These are phyloP conservation scores for Dicorynia guianensis DNA, from an alignment of 306 rosid species.

Conservation along the genomic window DNA sequence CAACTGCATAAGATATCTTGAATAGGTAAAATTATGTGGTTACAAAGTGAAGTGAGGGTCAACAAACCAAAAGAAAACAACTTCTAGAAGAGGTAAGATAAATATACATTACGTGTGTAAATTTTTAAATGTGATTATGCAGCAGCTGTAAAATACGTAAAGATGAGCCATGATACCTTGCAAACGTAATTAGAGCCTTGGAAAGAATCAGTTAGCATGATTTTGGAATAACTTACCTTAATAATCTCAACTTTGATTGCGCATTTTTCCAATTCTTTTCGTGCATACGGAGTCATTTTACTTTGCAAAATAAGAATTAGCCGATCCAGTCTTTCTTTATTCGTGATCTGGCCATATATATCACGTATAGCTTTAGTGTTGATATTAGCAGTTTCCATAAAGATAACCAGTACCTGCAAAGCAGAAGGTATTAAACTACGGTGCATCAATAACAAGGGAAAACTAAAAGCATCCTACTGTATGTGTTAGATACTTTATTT, in stretches of 20 bases:
- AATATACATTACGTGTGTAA: background rate
- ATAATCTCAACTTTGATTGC: conserved; percentile 53
- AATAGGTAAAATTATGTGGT: background rate
- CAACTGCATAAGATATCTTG: background rate
- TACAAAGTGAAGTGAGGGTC: background rate
- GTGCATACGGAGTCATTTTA: conserved; percentile 47
- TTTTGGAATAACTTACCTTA: conserved; percentile 40
- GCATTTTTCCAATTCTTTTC: conserved; percentile 33
- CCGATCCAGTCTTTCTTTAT: conserved; percentile 34
- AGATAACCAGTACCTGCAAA: conserved; percentile 55
- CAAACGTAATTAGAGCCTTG: too few species aligned
- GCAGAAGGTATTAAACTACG: conserved; percentile 1
- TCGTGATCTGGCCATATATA: conserved; percentile 33
- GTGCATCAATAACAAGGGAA: background rate
- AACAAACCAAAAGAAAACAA: conserved; percentile 3
- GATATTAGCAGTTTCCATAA: conserved; percentile 47
- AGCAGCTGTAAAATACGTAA: background rate
- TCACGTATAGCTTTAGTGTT: conserved; percentile 6
- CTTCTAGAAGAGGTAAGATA: background rate
- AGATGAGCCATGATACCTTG: background rate
- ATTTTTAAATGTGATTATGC: background rate
- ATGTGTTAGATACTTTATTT: background rate
- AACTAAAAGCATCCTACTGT: conserved; percentile 3
- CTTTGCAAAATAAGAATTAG: conserved; percentile 55
- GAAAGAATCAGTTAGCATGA: background rate